A percentile compares a stretch with the other conserved stretches of the same genome.
These are phyloP conservation scores for Vigna hirtella DNA, from an alignment of 306 rosid genomes.

Conservation along the genomic window DNA sequence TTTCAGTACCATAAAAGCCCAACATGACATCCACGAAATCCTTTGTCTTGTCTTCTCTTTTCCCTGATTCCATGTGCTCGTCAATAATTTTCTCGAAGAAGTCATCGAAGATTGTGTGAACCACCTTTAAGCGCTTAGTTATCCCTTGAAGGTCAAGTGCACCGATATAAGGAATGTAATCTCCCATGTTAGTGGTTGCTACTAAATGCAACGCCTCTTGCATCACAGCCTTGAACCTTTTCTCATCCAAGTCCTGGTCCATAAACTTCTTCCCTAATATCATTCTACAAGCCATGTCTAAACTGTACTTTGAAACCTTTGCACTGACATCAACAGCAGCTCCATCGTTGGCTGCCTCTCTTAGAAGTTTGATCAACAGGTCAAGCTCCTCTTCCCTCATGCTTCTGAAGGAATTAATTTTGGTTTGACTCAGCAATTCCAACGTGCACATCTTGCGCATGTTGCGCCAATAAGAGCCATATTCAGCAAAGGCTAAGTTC, in stretches of 20 bases:
- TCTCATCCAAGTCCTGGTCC: conserved; percentile 60
- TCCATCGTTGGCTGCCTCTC: conserved; percentile 45
- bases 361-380: conserved; percentile 43
- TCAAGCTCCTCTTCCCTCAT: conserved; percentile 70
- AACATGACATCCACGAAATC: conserved; percentile 80
- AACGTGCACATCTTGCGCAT: conserved; percentile 74
- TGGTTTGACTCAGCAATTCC: conserved; percentile 62
- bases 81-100: conserved; percentile 72
- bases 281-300: conserved; percentile 61
- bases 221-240: conserved; percentile 60
- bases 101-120: conserved; percentile 56
- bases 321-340: conserved; percentile 58
- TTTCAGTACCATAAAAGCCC: conserved; percentile 53
- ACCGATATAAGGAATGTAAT: conserved; percentile 62
- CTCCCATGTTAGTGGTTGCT: conserved; percentile 57
- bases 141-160: conserved; percentile 70
- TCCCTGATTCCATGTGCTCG: conserved; percentile 56
- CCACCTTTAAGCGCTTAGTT: conserved; percentile 50
- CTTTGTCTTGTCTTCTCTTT: conserved; percentile 44
- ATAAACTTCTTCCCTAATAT: conserved; percentile 63
- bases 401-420: conserved; percentile 54
- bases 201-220: conserved; percentile 51
- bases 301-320: conserved; percentile 41
- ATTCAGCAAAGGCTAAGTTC: conserved; percentile 49
- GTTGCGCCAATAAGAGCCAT: conserved; percentile 82